Conservation (phyloP, 306 rosid species). For the Rosa persica region DNA sequence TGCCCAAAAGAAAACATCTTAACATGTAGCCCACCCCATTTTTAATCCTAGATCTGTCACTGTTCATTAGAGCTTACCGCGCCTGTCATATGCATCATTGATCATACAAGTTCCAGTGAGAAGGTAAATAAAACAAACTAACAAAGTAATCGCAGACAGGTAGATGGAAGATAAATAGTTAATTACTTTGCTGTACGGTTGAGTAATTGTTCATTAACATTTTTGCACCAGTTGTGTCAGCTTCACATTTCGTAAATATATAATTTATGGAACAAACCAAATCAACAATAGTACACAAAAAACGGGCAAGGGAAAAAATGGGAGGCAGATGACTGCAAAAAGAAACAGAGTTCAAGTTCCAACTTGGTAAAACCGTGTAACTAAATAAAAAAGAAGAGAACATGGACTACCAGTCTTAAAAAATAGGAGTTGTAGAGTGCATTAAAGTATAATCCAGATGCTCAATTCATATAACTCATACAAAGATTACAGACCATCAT, state of each 20-base stretch:
- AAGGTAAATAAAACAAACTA: no score
- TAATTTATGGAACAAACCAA: background rate
- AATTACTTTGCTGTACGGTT: background rate
- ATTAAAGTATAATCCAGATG: background rate
- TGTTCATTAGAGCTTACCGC: no score
- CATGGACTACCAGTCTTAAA: background rate
- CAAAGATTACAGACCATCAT: background rate
- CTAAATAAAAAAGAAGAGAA: background rate
- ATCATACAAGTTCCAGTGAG: no score
- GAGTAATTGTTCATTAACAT: background rate
- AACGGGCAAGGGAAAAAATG: background rate
- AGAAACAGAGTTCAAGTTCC: background rate
- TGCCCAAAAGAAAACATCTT: no score
- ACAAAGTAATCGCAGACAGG: no score
- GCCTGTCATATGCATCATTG: no score
- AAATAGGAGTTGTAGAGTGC: background rate
- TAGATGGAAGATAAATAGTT: no score
- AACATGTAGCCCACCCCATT: no score
- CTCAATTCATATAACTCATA: background rate
- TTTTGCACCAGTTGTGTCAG: background rate
- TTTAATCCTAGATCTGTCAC: no score
- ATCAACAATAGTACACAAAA: background rate
- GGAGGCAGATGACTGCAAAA: background rate
- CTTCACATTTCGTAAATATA: background rate
- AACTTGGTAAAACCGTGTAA: background rate